phyloP scores from a whole-genome alignment of 2,329 filamentous ascomycete species.

The Chaetomiaceae sp. region DNA sequence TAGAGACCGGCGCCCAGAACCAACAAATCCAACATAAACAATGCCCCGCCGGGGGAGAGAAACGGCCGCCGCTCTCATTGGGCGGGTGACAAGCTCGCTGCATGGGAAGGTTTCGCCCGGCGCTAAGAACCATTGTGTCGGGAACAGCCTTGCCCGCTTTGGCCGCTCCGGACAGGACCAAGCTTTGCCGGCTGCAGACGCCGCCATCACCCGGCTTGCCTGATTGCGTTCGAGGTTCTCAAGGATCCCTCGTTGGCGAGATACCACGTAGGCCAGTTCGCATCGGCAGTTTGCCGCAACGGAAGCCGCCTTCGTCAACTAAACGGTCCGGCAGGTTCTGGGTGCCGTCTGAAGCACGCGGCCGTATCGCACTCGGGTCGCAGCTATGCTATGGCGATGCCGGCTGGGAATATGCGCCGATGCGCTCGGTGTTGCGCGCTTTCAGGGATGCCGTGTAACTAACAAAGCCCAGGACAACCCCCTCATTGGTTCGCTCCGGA shows the following conservation, averaged over 20 bases:
- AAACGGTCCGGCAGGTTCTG: background rate
- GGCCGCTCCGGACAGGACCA: background rate
- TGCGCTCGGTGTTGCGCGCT: no score
- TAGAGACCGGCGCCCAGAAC: no score
- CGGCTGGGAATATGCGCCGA: background rate
- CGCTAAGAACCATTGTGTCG: constrained; percentile 22
- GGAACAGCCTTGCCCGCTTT: constrained; percentile 17
- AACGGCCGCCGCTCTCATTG: background rate
- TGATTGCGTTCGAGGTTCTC: background rate
- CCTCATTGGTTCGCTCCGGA: background rate
- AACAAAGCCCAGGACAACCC: background rate
- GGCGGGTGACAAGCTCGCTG: constrained; percentile 3
- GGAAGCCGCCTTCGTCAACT: background rate
- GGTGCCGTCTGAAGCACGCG: background rate
- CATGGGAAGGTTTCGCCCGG: constrained; percentile 12
- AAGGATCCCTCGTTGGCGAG: no score
- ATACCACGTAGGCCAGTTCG: no score
- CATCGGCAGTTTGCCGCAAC: background rate
- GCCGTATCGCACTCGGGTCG: no score
- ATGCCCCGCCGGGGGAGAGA: no score
- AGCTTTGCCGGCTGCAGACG: constrained; percentile 13
- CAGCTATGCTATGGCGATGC: no score
- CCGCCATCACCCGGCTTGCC: background rate
- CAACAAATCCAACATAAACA: background rate
- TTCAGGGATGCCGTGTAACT: background rate